Evolutionary conservation across 225 moss, liverwort and hornwort species (phyloP).

Genomic region (Pleurozium schreberi): DNA sequence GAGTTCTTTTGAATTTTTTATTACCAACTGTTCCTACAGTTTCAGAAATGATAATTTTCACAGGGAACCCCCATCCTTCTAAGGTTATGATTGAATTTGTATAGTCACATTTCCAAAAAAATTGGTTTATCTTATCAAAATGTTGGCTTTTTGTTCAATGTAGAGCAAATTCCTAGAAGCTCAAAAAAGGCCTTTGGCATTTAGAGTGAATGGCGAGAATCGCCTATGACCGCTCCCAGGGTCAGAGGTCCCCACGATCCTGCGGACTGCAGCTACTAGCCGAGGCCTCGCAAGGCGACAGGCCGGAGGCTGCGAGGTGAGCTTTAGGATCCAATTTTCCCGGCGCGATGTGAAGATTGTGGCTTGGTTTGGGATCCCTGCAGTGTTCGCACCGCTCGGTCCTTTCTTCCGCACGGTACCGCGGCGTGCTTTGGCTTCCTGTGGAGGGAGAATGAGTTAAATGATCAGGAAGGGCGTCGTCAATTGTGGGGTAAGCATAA

Average conservation of each 20-base stretch:
- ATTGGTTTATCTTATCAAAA: too few relatives aligned
- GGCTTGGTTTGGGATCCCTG: neutral
- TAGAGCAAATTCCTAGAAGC: too few relatives aligned
- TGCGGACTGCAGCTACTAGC: neutral
- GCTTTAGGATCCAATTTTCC: constrained; percentile 14
- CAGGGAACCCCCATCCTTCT: too few relatives aligned
- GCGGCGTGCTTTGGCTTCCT: neutral
- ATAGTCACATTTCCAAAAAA: too few relatives aligned
- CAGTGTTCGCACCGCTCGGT: neutral
- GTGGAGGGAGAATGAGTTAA: neutral
- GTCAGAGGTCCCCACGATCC: neutral
- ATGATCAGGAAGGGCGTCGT: neutral
- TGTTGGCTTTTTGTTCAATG: too few relatives aligned
- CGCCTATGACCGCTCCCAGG: neutral
- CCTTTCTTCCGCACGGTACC: neutral
- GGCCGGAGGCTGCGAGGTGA: neutral
- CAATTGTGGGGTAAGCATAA: neutral
- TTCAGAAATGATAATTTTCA: too few relatives aligned
- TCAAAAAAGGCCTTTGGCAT: too few relatives aligned
- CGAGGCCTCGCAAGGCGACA: neutral
- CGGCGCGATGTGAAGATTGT: neutral
- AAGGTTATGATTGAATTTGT: too few relatives aligned
- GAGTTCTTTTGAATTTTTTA: too few relatives aligned
- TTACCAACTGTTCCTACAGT: too few relatives aligned
- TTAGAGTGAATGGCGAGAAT: too few relatives aligned